phyloP scores from a whole-genome alignment of 75 land plant species.

The Selaginella moellendorffii region DNA sequence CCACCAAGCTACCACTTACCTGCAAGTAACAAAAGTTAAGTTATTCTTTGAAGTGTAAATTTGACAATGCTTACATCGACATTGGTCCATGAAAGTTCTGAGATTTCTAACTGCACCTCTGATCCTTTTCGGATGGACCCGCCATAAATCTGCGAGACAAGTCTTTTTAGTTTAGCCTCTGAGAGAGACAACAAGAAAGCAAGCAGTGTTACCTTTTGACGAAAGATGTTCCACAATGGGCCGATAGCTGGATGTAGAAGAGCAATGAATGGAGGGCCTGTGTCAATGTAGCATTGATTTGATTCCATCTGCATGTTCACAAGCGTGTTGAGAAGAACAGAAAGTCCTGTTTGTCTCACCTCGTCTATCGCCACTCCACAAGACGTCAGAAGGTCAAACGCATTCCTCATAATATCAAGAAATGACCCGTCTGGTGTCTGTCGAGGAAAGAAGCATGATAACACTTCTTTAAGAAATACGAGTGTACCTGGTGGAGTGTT shows the following conservation, averaged over 20 bases:
- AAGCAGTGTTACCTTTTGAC: conserved; percentile 56
- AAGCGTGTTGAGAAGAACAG: too few relatives aligned
- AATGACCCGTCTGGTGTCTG: conserved; percentile 99
- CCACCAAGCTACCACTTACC: conserved; percentile 78
- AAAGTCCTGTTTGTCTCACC: conserved; percentile 46
- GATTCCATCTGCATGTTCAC: conserved; percentile 65
- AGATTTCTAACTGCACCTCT: conserved; percentile 80
- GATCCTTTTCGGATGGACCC: conserved; percentile 75
- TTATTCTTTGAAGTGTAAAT: conserved; percentile 2
- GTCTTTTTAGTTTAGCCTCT: not conserved
- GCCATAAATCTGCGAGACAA: conserved; percentile 46
- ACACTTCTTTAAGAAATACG: not conserved
- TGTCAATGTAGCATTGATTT: conserved; percentile 48
- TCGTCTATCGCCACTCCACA: conserved; percentile 51
- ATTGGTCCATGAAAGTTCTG: conserved; percentile 76
- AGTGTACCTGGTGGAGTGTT: conserved; percentile 67
- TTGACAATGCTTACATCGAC: conserved; percentile 42
- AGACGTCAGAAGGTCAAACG: conserved; percentile 55
- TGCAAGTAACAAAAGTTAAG: conserved; percentile 13
- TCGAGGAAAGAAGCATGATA: not conserved
- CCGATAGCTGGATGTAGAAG: conserved; percentile 93
- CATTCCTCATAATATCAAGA: conserved; percentile 79
- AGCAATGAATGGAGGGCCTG: conserved; percentile 79
- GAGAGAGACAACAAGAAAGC: not conserved
- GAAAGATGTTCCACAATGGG: conserved; percentile 72